Conservation (phyloP, 352 stramenopile genomes). For the Saprolegnia diclina region DNA sequence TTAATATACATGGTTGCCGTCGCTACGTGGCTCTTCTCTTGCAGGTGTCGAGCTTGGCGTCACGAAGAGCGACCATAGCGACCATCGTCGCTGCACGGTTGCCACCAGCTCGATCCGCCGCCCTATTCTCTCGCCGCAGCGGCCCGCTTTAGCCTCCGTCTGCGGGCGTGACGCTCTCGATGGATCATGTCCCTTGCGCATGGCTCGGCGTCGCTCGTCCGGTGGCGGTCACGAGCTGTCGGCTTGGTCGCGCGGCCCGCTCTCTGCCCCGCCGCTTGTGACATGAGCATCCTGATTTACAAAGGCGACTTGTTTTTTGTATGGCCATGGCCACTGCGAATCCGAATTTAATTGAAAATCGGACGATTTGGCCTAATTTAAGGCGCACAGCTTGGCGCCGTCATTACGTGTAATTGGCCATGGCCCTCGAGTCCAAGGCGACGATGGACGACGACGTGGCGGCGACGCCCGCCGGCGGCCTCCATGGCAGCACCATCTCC, state of each 20-base stretch:
- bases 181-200: too few species aligned
- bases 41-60: too few species aligned
- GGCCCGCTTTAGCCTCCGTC: too few species aligned
- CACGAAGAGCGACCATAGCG: too few species aligned
- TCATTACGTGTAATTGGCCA: not conserved
- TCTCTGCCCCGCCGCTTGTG: not conserved
- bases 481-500: not conserved
- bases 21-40: not conserved
- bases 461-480: not conserved
- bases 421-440: slow-evolving; percentile 17
- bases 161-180: too few species aligned
- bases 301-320: too few species aligned
- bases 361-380: not conserved
- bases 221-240: too few species aligned
- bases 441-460: slow-evolving; percentile 5
- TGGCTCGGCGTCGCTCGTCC: not conserved
- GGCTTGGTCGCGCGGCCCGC: not conserved
- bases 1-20: not conserved
- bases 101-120: too few species aligned
- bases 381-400: not conserved
- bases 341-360: not conserved
- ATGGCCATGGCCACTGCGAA: too few species aligned
- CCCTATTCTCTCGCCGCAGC: too few species aligned
- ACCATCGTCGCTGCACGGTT: too few species aligned
- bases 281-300: not conserved